phyloP scores from a whole-genome alignment of 768 basidiomycete genomes.

The Ramaria sp. region DNA sequence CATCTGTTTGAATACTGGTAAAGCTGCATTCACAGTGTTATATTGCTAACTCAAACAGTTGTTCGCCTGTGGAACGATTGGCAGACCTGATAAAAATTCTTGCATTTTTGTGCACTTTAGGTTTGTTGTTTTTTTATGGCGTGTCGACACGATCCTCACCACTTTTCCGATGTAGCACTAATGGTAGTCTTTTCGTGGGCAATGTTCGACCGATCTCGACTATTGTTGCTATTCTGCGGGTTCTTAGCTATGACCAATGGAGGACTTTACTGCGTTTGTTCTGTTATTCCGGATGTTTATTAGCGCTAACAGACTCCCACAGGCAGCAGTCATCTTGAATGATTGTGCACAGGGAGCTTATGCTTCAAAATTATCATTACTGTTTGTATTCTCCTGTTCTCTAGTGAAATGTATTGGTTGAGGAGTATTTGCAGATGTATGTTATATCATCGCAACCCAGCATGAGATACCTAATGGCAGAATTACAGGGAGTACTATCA shows the following conservation, averaged over 20 bases:
- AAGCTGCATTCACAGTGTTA: neutral
- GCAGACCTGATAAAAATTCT: conserved; percentile 1
- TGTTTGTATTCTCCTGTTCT: neutral
- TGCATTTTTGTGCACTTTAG: neutral
- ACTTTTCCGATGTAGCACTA: neutral
- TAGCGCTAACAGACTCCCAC: no score
- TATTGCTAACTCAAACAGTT: neutral
- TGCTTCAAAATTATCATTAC: neutral
- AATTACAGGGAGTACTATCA: neutral
- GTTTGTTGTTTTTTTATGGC: neutral
- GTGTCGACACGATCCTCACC: neutral
- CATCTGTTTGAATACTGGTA: neutral
- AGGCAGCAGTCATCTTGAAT: neutral
- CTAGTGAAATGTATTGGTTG: neutral
- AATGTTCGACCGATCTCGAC: conserved; percentile 3
- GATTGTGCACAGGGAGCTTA: neutral
- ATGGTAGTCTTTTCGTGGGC: conserved; percentile 7
- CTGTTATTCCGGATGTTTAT: neutral
- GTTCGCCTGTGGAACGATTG: conserved; percentile 1
- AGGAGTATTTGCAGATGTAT: neutral
- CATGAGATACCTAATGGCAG: neutral
- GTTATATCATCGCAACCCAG: neutral
- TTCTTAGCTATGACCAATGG: neutral
- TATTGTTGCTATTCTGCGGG: neutral
- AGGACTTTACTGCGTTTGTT: neutral